Percentiles rank a stretch among this genome's conserved stretches.
Evolutionary conservation across 1,139 yeast genomes (phyloP).

Genomic region (Ogataea hybrid): DNA sequence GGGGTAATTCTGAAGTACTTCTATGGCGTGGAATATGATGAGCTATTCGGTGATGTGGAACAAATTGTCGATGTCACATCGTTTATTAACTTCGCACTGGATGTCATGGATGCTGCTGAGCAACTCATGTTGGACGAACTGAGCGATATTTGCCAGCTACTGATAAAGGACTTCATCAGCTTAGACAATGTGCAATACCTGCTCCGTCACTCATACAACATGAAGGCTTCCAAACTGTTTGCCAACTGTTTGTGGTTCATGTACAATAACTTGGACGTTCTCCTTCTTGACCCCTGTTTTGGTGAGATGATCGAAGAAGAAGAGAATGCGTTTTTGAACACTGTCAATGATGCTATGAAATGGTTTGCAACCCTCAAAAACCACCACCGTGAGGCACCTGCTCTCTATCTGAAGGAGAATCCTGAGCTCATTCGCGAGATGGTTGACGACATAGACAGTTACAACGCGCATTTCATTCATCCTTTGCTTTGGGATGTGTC

Average conservation of each 20-base stretch:
- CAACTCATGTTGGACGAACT: slow-evolving; percentile 60
- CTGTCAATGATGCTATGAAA: slow-evolving; percentile 26
- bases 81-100: slow-evolving; percentile 55
- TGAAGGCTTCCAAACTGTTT: slow-evolving; percentile 54
- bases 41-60: slow-evolving; percentile 42
- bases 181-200: slow-evolving; percentile 61
- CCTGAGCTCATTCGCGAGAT: slow-evolving; percentile 32
- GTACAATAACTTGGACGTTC: slow-evolving; percentile 60
- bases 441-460: slow-evolving; percentile 36
- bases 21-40: slow-evolving; percentile 50
- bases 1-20: slow-evolving; percentile 51
- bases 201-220: slow-evolving; percentile 50
- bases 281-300: slow-evolving; percentile 48
- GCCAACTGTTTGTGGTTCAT: slow-evolving; percentile 67
- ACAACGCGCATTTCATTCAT: slow-evolving; percentile 52
- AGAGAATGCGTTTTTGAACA: slow-evolving; percentile 18
- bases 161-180: slow-evolving; percentile 56
- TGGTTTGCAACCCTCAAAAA: slow-evolving; percentile 27
- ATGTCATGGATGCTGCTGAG: slow-evolving; percentile 62
- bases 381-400: slow-evolving; percentile 25
- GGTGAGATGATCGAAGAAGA: slow-evolving; percentile 19
- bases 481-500: slow-evolving; percentile 36
- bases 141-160: slow-evolving; percentile 59
- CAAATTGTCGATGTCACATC: slow-evolving; percentile 37
- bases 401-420: slow-evolving; percentile 1